These are phyloP conservation scores for Lactuca sativa DNA, from an alignment of 129 eudicot species.

Conservation along the genomic window DNA sequence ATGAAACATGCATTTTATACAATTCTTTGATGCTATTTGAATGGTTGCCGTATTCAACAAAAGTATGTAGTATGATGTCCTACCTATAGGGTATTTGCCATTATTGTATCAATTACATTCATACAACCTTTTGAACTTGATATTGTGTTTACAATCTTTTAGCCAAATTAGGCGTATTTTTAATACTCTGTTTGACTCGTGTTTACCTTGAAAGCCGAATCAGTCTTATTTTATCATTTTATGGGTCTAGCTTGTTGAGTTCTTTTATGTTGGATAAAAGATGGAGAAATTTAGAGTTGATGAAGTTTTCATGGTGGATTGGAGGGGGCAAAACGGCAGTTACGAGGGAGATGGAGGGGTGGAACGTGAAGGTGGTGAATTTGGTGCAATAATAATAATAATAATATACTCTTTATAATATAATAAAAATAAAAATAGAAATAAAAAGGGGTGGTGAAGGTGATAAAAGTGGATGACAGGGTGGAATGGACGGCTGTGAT, in stretches of 20 bases:
- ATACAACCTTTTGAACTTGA: too few species aligned
- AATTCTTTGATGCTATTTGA: not conserved
- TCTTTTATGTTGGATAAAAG: not conserved
- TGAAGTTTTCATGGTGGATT: not conserved
- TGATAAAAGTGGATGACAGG: constrained; percentile 34
- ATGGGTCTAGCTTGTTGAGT: not conserved
- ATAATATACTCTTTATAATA: too few species aligned
- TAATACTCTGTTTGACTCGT: too few species aligned
- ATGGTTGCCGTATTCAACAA: not conserved
- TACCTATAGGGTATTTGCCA: not conserved
- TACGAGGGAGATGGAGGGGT: constrained; percentile 3
- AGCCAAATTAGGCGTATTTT: not conserved
- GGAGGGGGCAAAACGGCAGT: constrained; percentile 6
- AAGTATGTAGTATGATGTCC: not conserved
- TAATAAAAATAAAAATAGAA: not conserved
- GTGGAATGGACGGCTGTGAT: constrained; percentile 37
- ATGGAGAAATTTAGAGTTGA: not conserved
- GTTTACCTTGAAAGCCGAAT: too few species aligned
- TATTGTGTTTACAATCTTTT: too few species aligned
- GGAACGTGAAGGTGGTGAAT: not conserved
- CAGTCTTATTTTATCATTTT: too few species aligned
- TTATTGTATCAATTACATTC: not conserved
- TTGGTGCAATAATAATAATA: too few species aligned
- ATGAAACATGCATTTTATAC: constrained; percentile 4
- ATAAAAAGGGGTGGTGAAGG: constrained; percentile 14